phyloP scores from a whole-genome alignment of 148 eudicot species.

The Fallopia convolvulus region DNA sequence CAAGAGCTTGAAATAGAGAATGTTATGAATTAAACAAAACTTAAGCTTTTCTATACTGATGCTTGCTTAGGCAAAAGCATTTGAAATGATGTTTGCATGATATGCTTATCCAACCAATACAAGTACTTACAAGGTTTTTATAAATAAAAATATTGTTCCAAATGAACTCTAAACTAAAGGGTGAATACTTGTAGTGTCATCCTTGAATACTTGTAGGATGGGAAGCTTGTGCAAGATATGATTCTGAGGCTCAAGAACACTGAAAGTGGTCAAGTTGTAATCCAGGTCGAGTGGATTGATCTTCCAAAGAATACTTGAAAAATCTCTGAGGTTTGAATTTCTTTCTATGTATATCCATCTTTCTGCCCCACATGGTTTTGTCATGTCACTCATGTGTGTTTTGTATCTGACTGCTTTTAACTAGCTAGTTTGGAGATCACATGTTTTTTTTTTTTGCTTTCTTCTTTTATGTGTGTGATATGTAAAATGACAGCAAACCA shows the following conservation, averaged over 20 bases:
- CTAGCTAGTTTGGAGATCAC: background rate
- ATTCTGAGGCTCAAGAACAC: background rate
- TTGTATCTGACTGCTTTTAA: background rate
- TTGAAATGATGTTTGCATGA: too few relatives aligned
- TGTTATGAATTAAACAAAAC: too few relatives aligned
- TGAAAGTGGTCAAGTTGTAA: background rate
- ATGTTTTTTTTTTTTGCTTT: background rate
- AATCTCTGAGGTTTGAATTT: background rate
- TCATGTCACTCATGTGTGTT: background rate
- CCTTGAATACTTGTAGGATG: too few relatives aligned
- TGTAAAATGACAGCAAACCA: background rate
- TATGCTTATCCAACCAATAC: too few relatives aligned
- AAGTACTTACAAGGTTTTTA: too few relatives aligned
- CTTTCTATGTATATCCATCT: background rate
- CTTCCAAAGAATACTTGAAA: background rate
- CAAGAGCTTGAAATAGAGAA: too few relatives aligned
- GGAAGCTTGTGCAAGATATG: background rate
- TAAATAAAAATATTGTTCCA: too few relatives aligned
- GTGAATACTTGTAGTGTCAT: too few relatives aligned
- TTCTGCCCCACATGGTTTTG: background rate
- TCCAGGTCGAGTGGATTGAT: constrained; percentile 5
- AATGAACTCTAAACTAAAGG: too few relatives aligned
- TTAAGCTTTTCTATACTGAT: too few relatives aligned
- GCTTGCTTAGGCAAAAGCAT: too few relatives aligned
- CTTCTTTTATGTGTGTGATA: background rate